phyloP scores from a whole-genome alignment of 106 monocot species.

The Platanthera guangdongensis region DNA sequence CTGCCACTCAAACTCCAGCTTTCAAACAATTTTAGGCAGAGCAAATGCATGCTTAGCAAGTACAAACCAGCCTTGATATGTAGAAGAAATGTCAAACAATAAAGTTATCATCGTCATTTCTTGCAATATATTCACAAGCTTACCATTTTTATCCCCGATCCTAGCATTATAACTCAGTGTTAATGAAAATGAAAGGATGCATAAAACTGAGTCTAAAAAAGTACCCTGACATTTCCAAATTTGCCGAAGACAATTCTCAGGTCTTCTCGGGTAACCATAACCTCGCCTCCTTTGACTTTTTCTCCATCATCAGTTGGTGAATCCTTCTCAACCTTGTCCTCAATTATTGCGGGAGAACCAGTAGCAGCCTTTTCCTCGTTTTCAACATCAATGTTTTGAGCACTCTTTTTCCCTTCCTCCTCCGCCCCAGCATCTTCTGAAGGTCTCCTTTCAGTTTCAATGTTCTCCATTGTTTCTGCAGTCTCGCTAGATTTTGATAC shows the following conservation, averaged over 20 bases:
- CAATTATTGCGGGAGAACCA: conserved; percentile 2
- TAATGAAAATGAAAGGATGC: not conserved
- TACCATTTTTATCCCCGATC: not conserved
- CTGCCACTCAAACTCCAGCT: no score
- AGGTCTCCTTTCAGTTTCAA: conserved; percentile 12
- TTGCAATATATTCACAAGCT: not conserved
- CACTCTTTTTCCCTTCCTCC: conserved; percentile 6
- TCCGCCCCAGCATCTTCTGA: conserved; percentile 14
- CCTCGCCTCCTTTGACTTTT: conserved; percentile 12
- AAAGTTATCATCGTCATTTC: no score
- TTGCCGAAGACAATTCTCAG: conserved; percentile 48
- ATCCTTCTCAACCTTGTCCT: not conserved
- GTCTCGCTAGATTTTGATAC: conserved; percentile 10
- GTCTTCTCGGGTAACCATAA: conserved; percentile 60
- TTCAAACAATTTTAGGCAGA: no score
- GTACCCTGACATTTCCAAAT: conserved; percentile 87
- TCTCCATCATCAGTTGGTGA: conserved; percentile 12
- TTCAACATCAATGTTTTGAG: not conserved
- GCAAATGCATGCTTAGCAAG: no score
- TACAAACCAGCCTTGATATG: no score
- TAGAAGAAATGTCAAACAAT: no score
- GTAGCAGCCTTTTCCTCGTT: conserved; percentile 5
- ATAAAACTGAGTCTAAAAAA: not conserved
- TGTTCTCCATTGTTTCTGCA: conserved; percentile 11
- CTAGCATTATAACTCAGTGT: not conserved